Base-by-base conservation (phyloP, 2,329 filamentous ascomycete species). In the Venturiaceae sp. region DNA sequence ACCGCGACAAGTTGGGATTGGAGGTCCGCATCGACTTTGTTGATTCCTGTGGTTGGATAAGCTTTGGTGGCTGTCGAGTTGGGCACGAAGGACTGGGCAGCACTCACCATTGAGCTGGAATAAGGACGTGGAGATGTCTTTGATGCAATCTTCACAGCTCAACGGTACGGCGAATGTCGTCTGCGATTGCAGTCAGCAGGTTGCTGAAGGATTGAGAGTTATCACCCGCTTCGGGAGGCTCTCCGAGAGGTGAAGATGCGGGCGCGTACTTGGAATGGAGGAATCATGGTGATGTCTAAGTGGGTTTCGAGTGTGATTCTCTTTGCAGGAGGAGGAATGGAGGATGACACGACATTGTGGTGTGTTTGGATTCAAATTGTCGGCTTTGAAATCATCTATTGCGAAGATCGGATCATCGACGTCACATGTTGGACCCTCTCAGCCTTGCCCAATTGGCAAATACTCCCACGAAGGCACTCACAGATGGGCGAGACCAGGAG, bases 141-240 rank as follows among this genome's bases (percentile, higher is more conserved):
- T 87, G 72, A 96, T 84, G 77, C 94, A 97, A 68, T 82, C 79
- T 66, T 95, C 87, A 77, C 94, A 97, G 74, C 86, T 90, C 79
- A 97, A 86, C 58, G 91, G 92, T 65, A 97, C 94, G 63, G 92
- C 91, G 73, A 97, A 97, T 63, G 92, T 87, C 61, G 92, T 95
- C 87, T 97, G 58, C 54, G 37, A 21, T 41, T 37, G 28, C 30
- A 56, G 39, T 56, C 54, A 53, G 52, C 52, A 50, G 44, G 13
- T 30, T 30, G 44, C 44, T 50, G 44, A 50, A 30, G 44, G 44
- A 50, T 30, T 28, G 41, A 26, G 41, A 47, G 11, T 13, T 21
- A 26, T 23, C 44, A 30, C 26, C 44, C 23, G 23, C n/a, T 30
- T n/a, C n/a, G 23, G 52, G 52, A 23, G 21, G 34, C 30, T 23